A percentile compares a stretch with the other conserved stretches of the same genome.
phyloP scores from a whole-genome alignment of 768 basidiomycete species.

The Auriculariales sp. region DNA sequence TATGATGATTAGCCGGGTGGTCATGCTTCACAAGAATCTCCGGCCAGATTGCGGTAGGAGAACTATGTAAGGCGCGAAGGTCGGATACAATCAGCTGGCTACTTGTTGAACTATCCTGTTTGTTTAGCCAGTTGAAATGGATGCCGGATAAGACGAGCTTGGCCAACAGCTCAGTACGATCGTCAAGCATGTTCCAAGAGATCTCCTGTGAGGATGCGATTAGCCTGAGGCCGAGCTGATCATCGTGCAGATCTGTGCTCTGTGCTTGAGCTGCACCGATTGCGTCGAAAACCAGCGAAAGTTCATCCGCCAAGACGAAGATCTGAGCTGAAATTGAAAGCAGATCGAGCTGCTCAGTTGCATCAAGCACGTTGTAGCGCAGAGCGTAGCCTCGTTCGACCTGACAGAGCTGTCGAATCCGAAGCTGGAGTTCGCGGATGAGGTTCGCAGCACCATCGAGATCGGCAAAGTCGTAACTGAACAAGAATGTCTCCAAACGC shows the following conservation, averaged over 20 bases:
- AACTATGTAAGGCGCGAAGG: constrained; percentile 75
- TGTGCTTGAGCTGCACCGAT: constrained; percentile 74
- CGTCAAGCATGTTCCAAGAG: constrained; percentile 83
- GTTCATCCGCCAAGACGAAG: constrained; percentile 57
- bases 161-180: constrained; percentile 54
- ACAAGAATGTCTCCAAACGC: constrained; percentile 65
- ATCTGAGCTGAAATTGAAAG: constrained; percentile 61
- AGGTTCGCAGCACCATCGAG: constrained; percentile 54
- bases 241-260: constrained; percentile 38
- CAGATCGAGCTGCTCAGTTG: constrained; percentile 32
- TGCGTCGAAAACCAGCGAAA: constrained; percentile 74
- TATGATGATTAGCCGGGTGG: constrained; percentile 52
- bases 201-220: constrained; percentile 76
- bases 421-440: constrained; percentile 55
- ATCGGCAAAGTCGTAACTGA: constrained; percentile 81
- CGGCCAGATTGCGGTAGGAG: constrained; percentile 66
- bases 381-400: constrained; percentile 19
- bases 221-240: constrained; percentile 68
- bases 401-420: constrained; percentile 39
- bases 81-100: constrained; percentile 64
- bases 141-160: constrained; percentile 75
- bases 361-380: constrained; percentile 18
- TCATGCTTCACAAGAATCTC: constrained; percentile 77
- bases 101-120: constrained; percentile 76
- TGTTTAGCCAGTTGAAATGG: constrained; percentile 69